These are phyloP conservation scores for Vicia faba DNA, from an alignment of 306 rosid genomes.

Conservation along the genomic window DNA sequence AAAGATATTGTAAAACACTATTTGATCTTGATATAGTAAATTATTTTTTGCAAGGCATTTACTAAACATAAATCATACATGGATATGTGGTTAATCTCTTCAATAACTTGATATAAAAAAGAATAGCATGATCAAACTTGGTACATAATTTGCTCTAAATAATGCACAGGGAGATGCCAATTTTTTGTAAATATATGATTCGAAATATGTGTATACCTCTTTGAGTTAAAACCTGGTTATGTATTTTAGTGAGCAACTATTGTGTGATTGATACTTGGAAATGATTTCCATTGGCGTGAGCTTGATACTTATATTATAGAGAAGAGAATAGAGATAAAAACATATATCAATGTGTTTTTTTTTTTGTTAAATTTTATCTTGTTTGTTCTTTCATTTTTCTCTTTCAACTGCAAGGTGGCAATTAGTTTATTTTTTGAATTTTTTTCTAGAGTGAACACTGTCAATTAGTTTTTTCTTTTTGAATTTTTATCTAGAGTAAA, in stretches of 20 bases:
- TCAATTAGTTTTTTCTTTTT: not conserved
- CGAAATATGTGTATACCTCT: not conserved
- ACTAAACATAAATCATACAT: not conserved
- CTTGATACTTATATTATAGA: not conserved
- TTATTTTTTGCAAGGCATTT: not conserved
- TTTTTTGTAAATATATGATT: not conserved
- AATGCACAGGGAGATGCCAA: too few species aligned
- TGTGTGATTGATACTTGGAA: not conserved
- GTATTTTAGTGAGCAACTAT: not conserved
- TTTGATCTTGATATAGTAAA: not conserved
- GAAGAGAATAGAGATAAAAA: not conserved
- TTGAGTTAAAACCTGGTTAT: not conserved
- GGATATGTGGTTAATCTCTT: not conserved
- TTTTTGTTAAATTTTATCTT: not conserved
- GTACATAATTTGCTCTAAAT: not conserved
- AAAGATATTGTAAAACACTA: not conserved
- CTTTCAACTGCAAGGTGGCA: slow-evolving; percentile 1
- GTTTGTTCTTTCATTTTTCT: not conserved
- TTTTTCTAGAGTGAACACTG: slow-evolving; percentile 7
- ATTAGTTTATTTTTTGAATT: not conserved
- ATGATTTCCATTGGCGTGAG: not conserved
- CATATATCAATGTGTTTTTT: not conserved
- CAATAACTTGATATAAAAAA: not conserved
- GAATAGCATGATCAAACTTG: not conserved
- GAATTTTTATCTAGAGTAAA: slow-evolving; percentile 8